Evolutionary conservation across 2,329 filamentous ascomycete species (phyloP).

Genomic region (Bipolaris gigantea): DNA sequence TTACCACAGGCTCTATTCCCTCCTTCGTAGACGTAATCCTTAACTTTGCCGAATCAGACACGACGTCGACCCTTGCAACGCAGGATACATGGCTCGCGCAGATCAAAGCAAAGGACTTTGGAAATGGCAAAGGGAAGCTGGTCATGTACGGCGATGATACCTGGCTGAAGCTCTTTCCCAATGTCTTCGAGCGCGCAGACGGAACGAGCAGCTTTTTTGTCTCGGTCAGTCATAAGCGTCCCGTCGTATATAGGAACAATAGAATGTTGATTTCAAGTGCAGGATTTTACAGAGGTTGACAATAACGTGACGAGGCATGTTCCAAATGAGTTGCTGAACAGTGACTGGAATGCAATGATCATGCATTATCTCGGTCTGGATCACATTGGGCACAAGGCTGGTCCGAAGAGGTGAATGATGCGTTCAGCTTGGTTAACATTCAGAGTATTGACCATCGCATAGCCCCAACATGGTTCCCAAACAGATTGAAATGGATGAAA

Average conservation of each 20-base stretch:
- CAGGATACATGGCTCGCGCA: conserved; percentile 98
- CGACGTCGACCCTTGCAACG: conserved; percentile 78
- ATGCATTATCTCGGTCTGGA: conserved; percentile 95
- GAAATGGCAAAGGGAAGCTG: conserved; percentile 59
- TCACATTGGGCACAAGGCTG: conserved; percentile 96
- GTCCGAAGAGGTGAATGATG: conserved; percentile 69
- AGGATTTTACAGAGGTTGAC: conserved; percentile 98
- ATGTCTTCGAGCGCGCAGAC: conserved; percentile 81
- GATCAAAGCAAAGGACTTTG: conserved; percentile 66
- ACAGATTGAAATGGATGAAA: conserved; percentile 87
- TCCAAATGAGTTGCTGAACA: conserved; percentile 68
- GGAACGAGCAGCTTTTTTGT: conserved; percentile 99
- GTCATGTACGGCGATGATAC: conserved; percentile 98
- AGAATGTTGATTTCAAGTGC: conserved; percentile 32
- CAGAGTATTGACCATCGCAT: conserved; percentile 8
- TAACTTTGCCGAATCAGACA: conserved; percentile 94
- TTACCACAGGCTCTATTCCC: conserved; percentile 96
- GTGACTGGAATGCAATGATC: conserved; percentile 92
- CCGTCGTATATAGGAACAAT: conserved; percentile 39
- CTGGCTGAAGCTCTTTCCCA: conserved; percentile 95
- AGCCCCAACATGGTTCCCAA: conserved; percentile 92
- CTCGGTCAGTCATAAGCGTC: conserved; percentile 64
- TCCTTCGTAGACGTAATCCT: conserved; percentile 96
- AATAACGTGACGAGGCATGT: conserved; percentile 95
- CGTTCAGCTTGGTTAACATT: neutral